Evolutionary conservation across 2,329 filamentous ascomycete species (phyloP), one percentile per base, ranked within the genome.

Genomic region (Ophiocordyceps sinensis): DNA sequence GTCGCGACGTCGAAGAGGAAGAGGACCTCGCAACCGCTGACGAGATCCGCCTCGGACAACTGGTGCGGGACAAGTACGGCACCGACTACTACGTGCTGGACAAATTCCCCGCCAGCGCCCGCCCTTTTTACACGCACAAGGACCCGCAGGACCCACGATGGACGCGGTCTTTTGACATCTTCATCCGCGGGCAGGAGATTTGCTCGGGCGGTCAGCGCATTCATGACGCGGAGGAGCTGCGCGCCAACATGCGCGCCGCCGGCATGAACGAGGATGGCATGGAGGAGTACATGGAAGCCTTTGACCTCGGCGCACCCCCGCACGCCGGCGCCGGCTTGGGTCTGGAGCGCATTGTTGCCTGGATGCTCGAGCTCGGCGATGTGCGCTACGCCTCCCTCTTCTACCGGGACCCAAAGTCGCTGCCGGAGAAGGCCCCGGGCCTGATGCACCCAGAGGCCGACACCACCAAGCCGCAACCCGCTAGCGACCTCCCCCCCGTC

Each of bases 131-230:
- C 56, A 85, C 88, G 1, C 88, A 94, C 74, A 81, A 81, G 26
- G 85, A 94, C 47, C 73, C 80, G 2, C 68, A 79, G 14, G 76
- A 93, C 53, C 67, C 75, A 12, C 69, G 73, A 29, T 77, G 79
- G 57, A 95, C 88, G 39, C 94, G 94, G 57, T 94, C 88, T 0
- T 95, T 94, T 52, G 88, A 95, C 57, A 93, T 95, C 43, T 95
- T 95, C 64, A 73, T 94, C 36, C 82, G 88, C 28, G 88, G 88
- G 1, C 88, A 95, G 55, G 88, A 95, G 59, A 91, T 95, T 43
- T 79, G 89, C 37, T 89, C 85, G 1, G 88, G 88, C 51, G 88
- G 88, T 8, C 88, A 95, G 61, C 86, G 88, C 74, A 93, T 95
- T 47, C 84, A 95, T 57, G 79, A 91, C 46, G 73, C 83, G 0